A percentile compares a stretch with the other conserved stretches of the same genome.
phyloP scores from a whole-genome alignment of 768 basidiomycete genomes.

The Naematelia encephala region DNA sequence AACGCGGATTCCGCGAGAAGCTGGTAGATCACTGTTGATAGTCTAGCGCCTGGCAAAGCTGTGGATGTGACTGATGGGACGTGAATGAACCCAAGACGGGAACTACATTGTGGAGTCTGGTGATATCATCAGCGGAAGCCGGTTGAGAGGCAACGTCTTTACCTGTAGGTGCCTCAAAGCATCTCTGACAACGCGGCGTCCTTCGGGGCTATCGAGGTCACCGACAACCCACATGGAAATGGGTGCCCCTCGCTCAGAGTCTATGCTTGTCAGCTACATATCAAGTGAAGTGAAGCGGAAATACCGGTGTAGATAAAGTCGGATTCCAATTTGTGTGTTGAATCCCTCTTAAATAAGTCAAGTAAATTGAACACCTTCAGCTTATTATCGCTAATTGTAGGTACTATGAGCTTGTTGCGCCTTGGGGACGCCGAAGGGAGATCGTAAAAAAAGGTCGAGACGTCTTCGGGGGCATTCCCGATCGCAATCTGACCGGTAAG shows the following conservation, averaged over 20 bases:
- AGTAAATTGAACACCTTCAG: constrained; percentile 60
- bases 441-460: constrained; percentile 83
- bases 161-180: constrained; percentile 65
- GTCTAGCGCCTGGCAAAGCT: constrained; percentile 43
- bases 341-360: constrained; percentile 54
- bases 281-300: constrained; percentile 23
- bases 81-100: constrained; percentile 73
- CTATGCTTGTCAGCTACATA: constrained; percentile 5
- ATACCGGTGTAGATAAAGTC: constrained; percentile 67
- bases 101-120: constrained; percentile 27
- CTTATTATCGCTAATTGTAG: constrained; percentile 54
- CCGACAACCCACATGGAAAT: constrained; percentile 63
- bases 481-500: constrained; percentile 22
- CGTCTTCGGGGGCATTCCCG: constrained; percentile 44
- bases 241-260: constrained; percentile 25
- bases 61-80: constrained; percentile 56
- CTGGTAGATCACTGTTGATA: constrained; percentile 44
- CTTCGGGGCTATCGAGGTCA: constrained; percentile 67
- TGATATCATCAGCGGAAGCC: no score
- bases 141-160: constrained; percentile 27
- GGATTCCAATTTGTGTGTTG: constrained; percentile 47
- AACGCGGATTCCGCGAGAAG: constrained; percentile 28
- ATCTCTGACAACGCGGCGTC: constrained; percentile 62
- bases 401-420: constrained; percentile 73
- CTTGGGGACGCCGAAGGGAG: constrained; percentile 67